A percentile compares a stretch with the other conserved stretches of the same genome.
phyloP scores from a whole-genome alignment of 78 protist genomes.

The Dictyostelium purpureum region DNA sequence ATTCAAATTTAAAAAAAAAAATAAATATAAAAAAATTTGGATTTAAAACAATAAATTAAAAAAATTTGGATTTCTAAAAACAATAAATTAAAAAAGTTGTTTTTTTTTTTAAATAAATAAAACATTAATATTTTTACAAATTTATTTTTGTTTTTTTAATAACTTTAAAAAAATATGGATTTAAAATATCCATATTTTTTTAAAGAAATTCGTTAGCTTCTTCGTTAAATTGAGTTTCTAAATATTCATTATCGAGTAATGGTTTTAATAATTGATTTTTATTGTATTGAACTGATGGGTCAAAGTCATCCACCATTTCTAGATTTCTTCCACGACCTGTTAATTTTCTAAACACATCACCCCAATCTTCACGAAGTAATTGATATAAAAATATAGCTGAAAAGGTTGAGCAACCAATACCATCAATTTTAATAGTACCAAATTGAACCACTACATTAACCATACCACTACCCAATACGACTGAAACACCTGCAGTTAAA shows the following conservation, averaged over 20 bases:
- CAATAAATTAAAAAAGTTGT: too few relatives aligned
- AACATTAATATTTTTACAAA: too few relatives aligned
- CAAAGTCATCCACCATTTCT: too few relatives aligned
- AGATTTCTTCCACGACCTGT: neutral
- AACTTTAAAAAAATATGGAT: too few relatives aligned
- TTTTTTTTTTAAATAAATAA: too few relatives aligned
- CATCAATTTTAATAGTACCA: slow-evolving; percentile 25
- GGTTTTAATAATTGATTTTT: neutral
- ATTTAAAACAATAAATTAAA: too few relatives aligned
- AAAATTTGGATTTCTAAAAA: too few relatives aligned
- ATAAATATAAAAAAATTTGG: too few relatives aligned
- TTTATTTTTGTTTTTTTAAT: too few relatives aligned
- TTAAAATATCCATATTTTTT: too few relatives aligned
- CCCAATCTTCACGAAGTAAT: slow-evolving; percentile 48
- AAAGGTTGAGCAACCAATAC: slow-evolving; percentile 25
- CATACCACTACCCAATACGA: slow-evolving; percentile 51
- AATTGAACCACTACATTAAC: neutral
- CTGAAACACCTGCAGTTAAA: slow-evolving; percentile 23
- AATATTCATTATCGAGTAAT: neutral
- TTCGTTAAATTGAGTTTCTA: neutral
- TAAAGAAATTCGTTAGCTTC: too few relatives aligned
- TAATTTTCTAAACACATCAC: neutral
- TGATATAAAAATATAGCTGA: slow-evolving; percentile 26
- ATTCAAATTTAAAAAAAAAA: too few relatives aligned
- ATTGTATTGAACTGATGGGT: neutral